Evolutionary conservation across 2,329 filamentous ascomycete species (phyloP).

Genomic region (Bipolaris cookei): DNA sequence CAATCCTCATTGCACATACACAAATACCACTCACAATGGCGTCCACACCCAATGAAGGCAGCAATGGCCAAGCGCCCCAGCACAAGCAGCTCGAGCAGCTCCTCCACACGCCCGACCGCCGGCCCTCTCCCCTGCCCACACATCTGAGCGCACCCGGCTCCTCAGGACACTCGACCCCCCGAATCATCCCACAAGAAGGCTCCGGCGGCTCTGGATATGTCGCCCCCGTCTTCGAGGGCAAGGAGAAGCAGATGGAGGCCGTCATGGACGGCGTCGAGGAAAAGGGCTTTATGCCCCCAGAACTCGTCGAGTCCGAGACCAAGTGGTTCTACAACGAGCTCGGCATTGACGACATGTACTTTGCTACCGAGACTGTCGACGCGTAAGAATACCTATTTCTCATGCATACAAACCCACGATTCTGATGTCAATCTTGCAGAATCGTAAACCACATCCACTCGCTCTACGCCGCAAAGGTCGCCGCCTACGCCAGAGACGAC

Average conservation of each 20-base stretch:
- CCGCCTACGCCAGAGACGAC: constrained; percentile 89
- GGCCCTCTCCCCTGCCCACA: constrained; percentile 86
- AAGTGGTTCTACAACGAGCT: constrained; percentile 98
- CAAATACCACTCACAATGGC: constrained; percentile 34
- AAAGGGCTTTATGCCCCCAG: constrained; percentile 83
- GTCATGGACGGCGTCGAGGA: constrained; percentile 81
- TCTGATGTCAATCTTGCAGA: constrained; percentile 32
- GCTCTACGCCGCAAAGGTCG: constrained; percentile 95
- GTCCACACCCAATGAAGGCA: constrained; percentile 43
- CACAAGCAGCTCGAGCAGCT: constrained; percentile 66
- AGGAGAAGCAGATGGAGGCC: constrained; percentile 83
- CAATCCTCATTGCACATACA: constrained; percentile 6
- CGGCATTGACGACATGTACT: constrained; percentile 98
- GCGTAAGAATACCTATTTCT: constrained; percentile 54
- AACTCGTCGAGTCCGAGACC: constrained; percentile 84
- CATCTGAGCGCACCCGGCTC: constrained; percentile 75
- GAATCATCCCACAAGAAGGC: constrained; percentile 83
- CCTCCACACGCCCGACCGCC: constrained; percentile 62
- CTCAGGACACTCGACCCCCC: constrained; percentile 61
- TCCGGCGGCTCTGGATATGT: constrained; percentile 83
- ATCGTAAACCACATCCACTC: constrained; percentile 96
- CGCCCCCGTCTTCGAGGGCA: constrained; percentile 91
- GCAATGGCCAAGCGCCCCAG: constrained; percentile 35
- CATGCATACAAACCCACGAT: not conserved
- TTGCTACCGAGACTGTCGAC: constrained; percentile 83